Conservation (phyloP, 2,329 filamentous ascomycete species). For the Scortechinia acanthostroma region DNA sequence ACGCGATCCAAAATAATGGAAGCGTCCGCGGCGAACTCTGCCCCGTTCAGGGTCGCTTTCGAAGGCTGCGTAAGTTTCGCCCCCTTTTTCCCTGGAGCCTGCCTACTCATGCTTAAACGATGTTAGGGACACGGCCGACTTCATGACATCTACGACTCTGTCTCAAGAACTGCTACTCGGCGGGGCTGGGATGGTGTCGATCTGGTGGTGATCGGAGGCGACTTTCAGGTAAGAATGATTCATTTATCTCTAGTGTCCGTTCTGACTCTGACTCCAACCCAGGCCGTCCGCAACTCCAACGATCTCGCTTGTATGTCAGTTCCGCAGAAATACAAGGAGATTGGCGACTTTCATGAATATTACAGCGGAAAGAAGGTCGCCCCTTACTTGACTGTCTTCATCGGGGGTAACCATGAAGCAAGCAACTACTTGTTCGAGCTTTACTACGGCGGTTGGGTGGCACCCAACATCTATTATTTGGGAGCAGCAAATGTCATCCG, state of each 20-base stretch:
- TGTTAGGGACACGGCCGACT: neutral
- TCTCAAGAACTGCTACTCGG: neutral
- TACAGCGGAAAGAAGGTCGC: slow-evolving; percentile 74
- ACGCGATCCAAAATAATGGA: no score
- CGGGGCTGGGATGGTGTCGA: slow-evolving; percentile 56
- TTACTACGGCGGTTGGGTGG: slow-evolving; percentile 94
- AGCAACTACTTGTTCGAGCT: slow-evolving; percentile 85
- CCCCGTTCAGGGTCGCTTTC: neutral
- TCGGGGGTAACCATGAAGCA: slow-evolving; percentile 92
- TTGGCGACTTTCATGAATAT: slow-evolving; percentile 92
- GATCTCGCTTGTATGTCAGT: slow-evolving; percentile 87
- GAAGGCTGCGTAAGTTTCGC: neutral
- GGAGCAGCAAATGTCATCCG: slow-evolving; percentile 85
- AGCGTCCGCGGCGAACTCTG: neutral
- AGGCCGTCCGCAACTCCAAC: slow-evolving; percentile 72
- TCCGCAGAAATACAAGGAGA: slow-evolving; percentile 75
- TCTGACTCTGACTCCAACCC: neutral
- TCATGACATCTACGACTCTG: neutral
- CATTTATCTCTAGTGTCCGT: neutral
- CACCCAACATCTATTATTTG: slow-evolving; percentile 94
- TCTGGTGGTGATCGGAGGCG: slow-evolving; percentile 86
- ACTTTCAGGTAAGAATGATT: slow-evolving; percentile 63
- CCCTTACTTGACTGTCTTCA: slow-evolving; percentile 84
- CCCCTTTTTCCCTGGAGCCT: no score
- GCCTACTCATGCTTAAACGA: no score